Percentiles rank a stretch among this genome's conserved stretches.
phyloP scores from a whole-genome alignment of 2,329 filamentous ascomycete species.

The Pseudogymnoascus sp. region DNA sequence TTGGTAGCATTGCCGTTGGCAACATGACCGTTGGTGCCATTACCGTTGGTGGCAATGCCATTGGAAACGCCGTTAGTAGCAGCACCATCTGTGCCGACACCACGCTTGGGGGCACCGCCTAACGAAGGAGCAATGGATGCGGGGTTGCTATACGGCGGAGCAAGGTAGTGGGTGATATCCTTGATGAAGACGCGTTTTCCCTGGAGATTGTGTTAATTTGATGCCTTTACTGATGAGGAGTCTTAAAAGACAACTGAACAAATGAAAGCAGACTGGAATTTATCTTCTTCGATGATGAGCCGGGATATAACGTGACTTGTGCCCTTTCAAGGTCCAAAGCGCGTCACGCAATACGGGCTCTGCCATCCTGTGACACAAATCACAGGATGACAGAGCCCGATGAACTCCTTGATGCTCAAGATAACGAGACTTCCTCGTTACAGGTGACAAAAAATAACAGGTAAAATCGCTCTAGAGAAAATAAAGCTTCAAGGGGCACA shows the following conservation, averaged over 20 bases:
- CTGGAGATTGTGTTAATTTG: constrained; percentile 45
- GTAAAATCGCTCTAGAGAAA: neutral
- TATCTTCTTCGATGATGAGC: neutral
- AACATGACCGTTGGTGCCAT: neutral
- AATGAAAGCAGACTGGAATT: neutral
- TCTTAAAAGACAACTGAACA: constrained; percentile 3
- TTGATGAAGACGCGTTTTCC: constrained; percentile 96
- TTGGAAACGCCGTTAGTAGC: constrained; percentile 20
- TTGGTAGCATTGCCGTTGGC: constrained; percentile 24
- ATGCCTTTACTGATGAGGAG: constrained; percentile 14
- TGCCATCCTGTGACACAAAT: neutral
- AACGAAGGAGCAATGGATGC: constrained; percentile 75
- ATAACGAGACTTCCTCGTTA: neutral
- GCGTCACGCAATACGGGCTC: neutral
- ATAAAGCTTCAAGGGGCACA: neutral
- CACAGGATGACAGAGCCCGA: neutral
- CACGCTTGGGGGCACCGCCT: constrained; percentile 26
- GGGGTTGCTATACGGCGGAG: constrained; percentile 63
- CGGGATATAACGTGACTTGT: neutral
- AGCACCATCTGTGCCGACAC: constrained; percentile 25
- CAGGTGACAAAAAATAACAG: neutral
- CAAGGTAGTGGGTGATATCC: constrained; percentile 89
- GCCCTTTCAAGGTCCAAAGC: neutral
- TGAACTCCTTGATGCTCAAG: neutral
- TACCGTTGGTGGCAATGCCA: constrained; percentile 14